Evolutionary conservation across 1,284 basidiomycete species (phyloP).

Genomic region (Austroboletus niveus): DNA sequence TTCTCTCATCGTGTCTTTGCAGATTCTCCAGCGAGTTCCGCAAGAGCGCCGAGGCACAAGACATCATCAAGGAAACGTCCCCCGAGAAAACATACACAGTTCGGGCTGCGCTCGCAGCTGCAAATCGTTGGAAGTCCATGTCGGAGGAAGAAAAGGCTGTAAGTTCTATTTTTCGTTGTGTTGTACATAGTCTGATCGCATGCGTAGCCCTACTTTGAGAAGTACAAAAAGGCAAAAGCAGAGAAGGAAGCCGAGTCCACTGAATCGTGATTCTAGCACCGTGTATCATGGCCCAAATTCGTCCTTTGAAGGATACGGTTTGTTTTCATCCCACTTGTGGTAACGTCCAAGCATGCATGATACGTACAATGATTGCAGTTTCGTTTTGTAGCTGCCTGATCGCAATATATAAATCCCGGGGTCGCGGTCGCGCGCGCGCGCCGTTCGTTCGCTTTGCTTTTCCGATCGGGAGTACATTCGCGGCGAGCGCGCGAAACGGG

Average conservation of each 20-base stretch:
- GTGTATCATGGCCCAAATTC: too few relatives aligned
- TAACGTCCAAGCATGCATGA: too few relatives aligned
- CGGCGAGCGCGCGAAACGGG: too few relatives aligned
- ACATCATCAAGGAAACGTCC: conserved; percentile 11
- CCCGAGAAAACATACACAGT: not conserved
- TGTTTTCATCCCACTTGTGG: too few relatives aligned
- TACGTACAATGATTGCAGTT: too few relatives aligned
- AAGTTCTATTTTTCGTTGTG: not conserved
- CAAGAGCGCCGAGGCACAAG: conserved; percentile 13
- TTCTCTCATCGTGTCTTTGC: not conserved
- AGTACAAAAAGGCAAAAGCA: conserved; percentile 15
- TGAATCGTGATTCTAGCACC: conserved; percentile 32
- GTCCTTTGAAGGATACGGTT: too few relatives aligned
- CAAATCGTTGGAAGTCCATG: conserved; percentile 29
- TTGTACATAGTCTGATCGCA: conserved; percentile 1
- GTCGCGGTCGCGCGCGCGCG: too few relatives aligned
- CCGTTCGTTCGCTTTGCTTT: too few relatives aligned
- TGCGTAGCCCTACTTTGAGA: conserved; percentile 25
- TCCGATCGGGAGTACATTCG: too few relatives aligned
- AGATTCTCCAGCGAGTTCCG: conserved; percentile 31
- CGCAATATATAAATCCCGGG: too few relatives aligned
- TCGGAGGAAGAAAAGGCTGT: conserved; percentile 29
- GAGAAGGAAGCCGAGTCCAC: conserved; percentile 5
- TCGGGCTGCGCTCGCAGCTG: conserved; percentile 14
- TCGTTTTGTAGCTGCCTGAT: too few relatives aligned